Percentiles rank a stretch among this genome's conserved stretches.
These are phyloP conservation scores for Xylariales sp. DNA, from an alignment of 2,329 filamentous ascomycete genomes.

Conservation along the genomic window DNA sequence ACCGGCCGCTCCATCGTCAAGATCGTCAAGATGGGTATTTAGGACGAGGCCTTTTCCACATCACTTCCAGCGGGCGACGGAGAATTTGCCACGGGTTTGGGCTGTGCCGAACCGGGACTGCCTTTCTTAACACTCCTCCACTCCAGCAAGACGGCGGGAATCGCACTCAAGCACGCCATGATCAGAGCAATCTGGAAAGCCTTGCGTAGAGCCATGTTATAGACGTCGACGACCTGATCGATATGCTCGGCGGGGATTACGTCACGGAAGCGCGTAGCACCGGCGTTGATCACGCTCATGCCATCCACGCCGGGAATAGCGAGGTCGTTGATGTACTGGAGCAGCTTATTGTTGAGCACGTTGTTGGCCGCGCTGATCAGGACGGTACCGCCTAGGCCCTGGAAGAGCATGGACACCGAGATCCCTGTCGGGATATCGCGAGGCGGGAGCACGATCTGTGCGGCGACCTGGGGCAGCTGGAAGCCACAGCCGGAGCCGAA, in stretches of 20 bases:
- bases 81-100: no score
- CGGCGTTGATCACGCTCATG: neutral
- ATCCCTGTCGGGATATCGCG: neutral
- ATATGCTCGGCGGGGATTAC: neutral
- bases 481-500: no score
- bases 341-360: neutral
- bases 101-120: no score
- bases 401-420: neutral
- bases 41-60: no score
- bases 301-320: neutral
- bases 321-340: neutral
- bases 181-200: neutral
- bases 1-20: no score
- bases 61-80: no score
- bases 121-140: slow-evolving; percentile 1
- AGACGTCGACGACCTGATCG: neutral
- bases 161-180: neutral
- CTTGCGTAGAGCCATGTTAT: neutral
- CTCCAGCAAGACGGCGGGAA: neutral
- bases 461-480: neutral
- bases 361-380: neutral
- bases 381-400: neutral
- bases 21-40: no score
- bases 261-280: neutral
- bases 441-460: no score